Base-by-base conservation (phyloP, 768 basidiomycete species). In the Cystobasidium ongulense region DNA sequence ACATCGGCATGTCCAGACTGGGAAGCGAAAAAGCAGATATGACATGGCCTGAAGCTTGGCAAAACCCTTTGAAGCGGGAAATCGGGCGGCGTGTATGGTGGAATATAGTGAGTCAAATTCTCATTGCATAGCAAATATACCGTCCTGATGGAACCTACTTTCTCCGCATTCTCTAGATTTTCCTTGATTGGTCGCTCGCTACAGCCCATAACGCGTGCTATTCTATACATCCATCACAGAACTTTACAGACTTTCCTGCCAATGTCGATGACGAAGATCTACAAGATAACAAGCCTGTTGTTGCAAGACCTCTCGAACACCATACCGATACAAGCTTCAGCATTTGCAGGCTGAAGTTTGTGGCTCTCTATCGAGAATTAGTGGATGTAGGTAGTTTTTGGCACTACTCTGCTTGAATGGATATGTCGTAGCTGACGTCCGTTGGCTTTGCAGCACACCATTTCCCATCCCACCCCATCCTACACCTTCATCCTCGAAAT, bases 111-210 rank as follows among this genome's bases (percentile, higher is more conserved):
- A 13, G 65, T 46, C 65, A 38, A 13, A 5, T 13, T 43, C n/a
- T 7, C 13, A 5, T 36, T 5, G 11, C 15, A 50, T 66, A 23
- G 8, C 17, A 21, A 52, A 38, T 5, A 27, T 38, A 8, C n/a
- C 13, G 39, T 35, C 13, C 41, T 41, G 5, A 46, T 31, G 17
- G 33, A 52, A 10, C 23, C 13, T 17, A n/a, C 65, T 10, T 7
- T n/a, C n/a, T n/a, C n/a, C n/a, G n/a, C n/a, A n/a, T 31, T 27
- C 33, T 11, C 27, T 29, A 67, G 65, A 62, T 75, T 50, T 63
- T 46, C 1, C 52, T 75, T n/a, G 74, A 75, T 46, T 75, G 74
- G 74, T 71, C 70, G 11, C 74, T 71, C 43, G 74, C 74, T 10
- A 71, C 65, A 33, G 54, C 57, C n/a, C 50, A 75, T 59, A 63